Base-by-base conservation (phyloP, 2,329 filamentous ascomycete species). In the Gremmenia infestans region DNA sequence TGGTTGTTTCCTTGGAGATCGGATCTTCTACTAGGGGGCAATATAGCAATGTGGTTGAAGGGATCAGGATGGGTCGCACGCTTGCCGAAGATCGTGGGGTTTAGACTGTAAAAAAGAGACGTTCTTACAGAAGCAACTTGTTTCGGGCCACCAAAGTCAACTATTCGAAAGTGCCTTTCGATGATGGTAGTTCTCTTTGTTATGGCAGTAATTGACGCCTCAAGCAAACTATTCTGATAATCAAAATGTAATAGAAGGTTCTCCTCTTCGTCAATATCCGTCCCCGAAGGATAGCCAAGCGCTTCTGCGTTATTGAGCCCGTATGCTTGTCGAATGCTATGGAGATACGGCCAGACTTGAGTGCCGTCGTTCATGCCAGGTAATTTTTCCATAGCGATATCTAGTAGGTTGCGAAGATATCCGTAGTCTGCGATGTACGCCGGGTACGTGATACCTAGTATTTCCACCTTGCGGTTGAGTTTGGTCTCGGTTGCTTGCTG, bases 191-290 rank as follows among this genome's bases (percentile, higher is more conserved):
- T 37, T 9, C 32, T 11, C 4, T 4, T 17, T 4, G 7, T 19
- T 4, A 52, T 23, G 4, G 19, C 19, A 11, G 22, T 47, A 15
- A 52, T 47, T 19, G 50, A 52, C 14, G 46, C 50, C 14, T 52
- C 25, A 7, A 52, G 40, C 23, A 35, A 6, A 22, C 37, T 19
- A 5, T 47, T 47, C 17, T 52, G 50, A 39, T 52, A 52, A 8
- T 52, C 50, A 37, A 52, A 32, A 47, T 52, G 50, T 46, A 52
- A 15, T 2, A 52, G 42, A 1, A 52, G 50, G 36, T 14, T 32
- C 6, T 36, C 22, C 5, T 46, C 28, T 47, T 40, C 4, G 6
- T 25, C 25, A 25, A 52, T 17, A 22, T 52, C 17, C 2, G 50
- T 35, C 5, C 28, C 50, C 17, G n/a, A 11, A 8, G 50, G 50